Conservation (phyloP, 2,329 filamentous ascomycete genomes). For the Xylaria sp. region DNA sequence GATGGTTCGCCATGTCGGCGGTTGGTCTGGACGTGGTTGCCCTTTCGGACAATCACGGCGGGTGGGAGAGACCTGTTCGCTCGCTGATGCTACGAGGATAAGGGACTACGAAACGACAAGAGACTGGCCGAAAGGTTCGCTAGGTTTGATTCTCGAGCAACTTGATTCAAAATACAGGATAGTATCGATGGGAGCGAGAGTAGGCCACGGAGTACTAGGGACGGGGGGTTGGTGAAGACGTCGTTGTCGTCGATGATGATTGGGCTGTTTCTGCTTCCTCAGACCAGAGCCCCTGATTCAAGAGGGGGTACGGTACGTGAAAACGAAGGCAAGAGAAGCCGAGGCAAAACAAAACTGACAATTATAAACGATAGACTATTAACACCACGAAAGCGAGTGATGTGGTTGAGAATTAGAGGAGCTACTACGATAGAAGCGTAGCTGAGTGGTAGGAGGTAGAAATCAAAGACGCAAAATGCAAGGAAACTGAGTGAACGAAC, state of each 20-base stretch:
- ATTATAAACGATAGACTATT: constrained; percentile 50
- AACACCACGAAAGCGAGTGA: constrained; percentile 69
- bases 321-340: constrained; percentile 38
- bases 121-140: not conserved
- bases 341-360: constrained; percentile 37
- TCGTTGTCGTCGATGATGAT: constrained; percentile 11
- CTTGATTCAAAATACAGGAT: not conserved
- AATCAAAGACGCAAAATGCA: constrained; percentile 30
- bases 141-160: not conserved
- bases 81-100: constrained; percentile 17
- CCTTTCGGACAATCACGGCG: constrained; percentile 56
- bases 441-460: constrained; percentile 27
- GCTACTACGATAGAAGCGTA: constrained; percentile 35
- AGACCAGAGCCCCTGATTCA: constrained; percentile 33
- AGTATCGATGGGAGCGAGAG: constrained; percentile 17
- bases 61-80: constrained; percentile 24
- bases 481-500: constrained; percentile 6
- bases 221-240: constrained; percentile 12
- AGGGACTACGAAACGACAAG: not conserved
- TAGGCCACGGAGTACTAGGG: constrained; percentile 2
- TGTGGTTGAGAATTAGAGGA: constrained; percentile 50
- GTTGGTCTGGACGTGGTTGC: constrained; percentile 48
- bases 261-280: constrained; percentile 20
- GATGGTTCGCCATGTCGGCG: constrained; percentile 65
- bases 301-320: constrained; percentile 19